These are phyloP conservation scores for Luvunga scandens DNA, from an alignment of 345 rosid species.

Conservation along the genomic window DNA sequence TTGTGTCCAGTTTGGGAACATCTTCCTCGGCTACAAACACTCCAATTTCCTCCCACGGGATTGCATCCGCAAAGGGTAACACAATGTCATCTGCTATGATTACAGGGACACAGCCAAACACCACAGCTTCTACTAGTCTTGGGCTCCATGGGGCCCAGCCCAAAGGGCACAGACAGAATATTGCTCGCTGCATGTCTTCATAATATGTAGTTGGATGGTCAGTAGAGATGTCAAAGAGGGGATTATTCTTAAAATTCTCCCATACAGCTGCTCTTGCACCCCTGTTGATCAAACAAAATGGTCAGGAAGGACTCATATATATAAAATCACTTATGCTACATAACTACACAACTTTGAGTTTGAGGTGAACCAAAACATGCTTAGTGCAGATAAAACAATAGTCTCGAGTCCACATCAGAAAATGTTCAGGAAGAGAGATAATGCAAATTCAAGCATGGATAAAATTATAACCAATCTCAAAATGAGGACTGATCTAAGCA, in stretches of 20 bases:
- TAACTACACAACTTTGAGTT: neutral
- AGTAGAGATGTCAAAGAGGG: conserved; percentile 88
- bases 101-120: conserved; percentile 95
- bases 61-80: conserved; percentile 93
- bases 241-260: conserved; percentile 96
- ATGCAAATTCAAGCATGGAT: neutral
- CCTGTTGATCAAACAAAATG: conserved; percentile 34
- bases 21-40: conserved; percentile 87
- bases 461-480: neutral
- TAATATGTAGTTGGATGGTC: conserved; percentile 94
- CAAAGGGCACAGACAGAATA: conserved; percentile 90
- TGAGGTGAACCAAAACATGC: neutral
- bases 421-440: neutral
- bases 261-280: conserved; percentile 99
- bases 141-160: conserved; percentile 99
- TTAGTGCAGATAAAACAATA: no score
- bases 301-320: conserved; percentile 8
- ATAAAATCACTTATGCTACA: neutral
- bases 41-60: conserved; percentile 98
- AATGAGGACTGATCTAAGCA: neutral
- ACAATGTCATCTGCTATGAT: conserved; percentile 96
- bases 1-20: conserved; percentile 73
- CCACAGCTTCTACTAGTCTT: conserved; percentile 95
- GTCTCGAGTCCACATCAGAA: neutral
- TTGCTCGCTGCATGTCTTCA: conserved; percentile 94